phyloP scores from a whole-genome alignment of 331 rosid genomes.

The Prunus yedoensis region DNA sequence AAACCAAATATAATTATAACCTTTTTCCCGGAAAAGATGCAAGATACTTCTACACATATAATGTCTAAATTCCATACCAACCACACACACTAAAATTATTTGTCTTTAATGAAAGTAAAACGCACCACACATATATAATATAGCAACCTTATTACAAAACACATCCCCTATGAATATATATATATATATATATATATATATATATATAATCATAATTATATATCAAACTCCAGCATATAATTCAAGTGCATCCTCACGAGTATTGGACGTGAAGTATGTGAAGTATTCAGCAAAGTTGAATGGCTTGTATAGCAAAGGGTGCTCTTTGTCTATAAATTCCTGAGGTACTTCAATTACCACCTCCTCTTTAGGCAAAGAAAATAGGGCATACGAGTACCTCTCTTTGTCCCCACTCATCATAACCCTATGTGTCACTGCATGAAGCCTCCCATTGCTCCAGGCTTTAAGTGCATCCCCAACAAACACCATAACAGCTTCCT shows the following conservation, averaged over 20 bases:
- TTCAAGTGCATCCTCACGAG: slow-evolving; percentile 35
- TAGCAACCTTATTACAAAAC: not conserved
- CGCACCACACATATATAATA: too few species aligned
- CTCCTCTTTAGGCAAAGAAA: slow-evolving; percentile 36
- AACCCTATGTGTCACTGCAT: slow-evolving; percentile 52
- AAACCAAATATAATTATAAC: too few species aligned
- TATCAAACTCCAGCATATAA: slow-evolving; percentile 36
- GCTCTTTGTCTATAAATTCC: slow-evolving; percentile 42
- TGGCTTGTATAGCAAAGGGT: slow-evolving; percentile 46
- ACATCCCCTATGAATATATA: not conserved
- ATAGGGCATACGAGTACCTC: slow-evolving; percentile 40
- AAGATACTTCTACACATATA: too few species aligned
- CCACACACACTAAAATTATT: too few species aligned
- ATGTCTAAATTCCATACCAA: too few species aligned
- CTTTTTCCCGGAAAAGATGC: too few species aligned
- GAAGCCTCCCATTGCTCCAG: slow-evolving; percentile 63
- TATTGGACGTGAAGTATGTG: slow-evolving; percentile 21
- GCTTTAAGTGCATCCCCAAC: slow-evolving; percentile 51
- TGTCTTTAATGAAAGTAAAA: too few species aligned
- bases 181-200: too few species aligned
- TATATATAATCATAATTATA: not conserved
- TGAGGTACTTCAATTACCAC: slow-evolving; percentile 35
- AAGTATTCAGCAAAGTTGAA: slow-evolving; percentile 38
- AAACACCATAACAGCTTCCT: slow-evolving; percentile 25
- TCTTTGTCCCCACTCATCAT: slow-evolving; percentile 35